phyloP scores from a whole-genome alignment of 805 yeast genomes.

The Cyberlindnera xylosilytica region DNA sequence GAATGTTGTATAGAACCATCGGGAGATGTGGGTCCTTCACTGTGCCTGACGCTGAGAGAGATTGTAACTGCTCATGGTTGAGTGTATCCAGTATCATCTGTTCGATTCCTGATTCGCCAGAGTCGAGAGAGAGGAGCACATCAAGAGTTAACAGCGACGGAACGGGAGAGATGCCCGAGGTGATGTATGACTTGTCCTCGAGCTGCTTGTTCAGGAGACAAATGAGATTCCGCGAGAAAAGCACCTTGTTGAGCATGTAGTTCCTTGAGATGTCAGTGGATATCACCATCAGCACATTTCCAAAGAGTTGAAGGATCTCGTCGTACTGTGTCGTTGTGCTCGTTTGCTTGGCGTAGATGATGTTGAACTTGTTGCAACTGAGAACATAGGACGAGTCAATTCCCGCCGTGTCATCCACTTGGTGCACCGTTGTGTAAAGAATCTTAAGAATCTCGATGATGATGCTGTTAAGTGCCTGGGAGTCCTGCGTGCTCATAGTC shows the following conservation, averaged over 20 bases:
- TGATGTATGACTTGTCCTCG: neutral
- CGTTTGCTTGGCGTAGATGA: conserved; percentile 18
- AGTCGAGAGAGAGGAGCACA: conserved; percentile 27
- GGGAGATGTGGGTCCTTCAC: conserved; percentile 19
- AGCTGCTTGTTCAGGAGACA: conserved; percentile 18
- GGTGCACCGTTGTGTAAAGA: conserved; percentile 25
- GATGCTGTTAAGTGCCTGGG: conserved; percentile 21
- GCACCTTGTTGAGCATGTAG: conserved; percentile 26
- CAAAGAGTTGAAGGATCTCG: conserved; percentile 26
- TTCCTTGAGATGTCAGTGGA: conserved; percentile 21
- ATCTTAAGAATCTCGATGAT: conserved; percentile 29
- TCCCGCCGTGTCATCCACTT: conserved; percentile 22
- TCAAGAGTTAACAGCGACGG: conserved; percentile 19
- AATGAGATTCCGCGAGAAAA: conserved; percentile 24
- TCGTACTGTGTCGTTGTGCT: conserved; percentile 21
- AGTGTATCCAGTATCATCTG: conserved; percentile 16
- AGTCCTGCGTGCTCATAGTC: conserved; percentile 20
- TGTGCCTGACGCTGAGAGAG: conserved; percentile 1
- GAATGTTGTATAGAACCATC: conserved; percentile 8
- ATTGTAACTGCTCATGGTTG: conserved; percentile 9
- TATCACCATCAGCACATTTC: conserved; percentile 26
- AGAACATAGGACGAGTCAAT: conserved; percentile 27
- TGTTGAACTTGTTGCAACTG: conserved; percentile 28
- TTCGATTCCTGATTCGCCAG: conserved; percentile 31
- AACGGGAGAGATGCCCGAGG: conserved; percentile 13